phyloP scores from a whole-genome alignment of 2,329 filamentous ascomycete genomes.

The Bipolaris victoriae region DNA sequence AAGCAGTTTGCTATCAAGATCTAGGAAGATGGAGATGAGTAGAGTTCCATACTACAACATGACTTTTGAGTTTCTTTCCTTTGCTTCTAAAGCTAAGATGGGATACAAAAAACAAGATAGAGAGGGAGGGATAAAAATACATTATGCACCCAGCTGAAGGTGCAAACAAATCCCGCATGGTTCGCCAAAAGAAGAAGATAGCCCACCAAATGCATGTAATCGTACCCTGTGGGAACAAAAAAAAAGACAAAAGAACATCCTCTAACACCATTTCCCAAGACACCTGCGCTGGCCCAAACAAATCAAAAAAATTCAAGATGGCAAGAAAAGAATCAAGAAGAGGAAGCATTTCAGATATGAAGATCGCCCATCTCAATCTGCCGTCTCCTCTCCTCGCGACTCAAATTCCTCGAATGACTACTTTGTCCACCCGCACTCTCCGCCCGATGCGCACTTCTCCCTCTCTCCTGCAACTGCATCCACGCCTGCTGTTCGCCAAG shows the following conservation, averaged over 20 bases:
- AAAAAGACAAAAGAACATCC: not conserved
- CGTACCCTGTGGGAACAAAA: not conserved
- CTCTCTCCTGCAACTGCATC: constrained; percentile 40
- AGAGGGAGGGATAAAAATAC: not conserved
- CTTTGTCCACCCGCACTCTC: constrained; percentile 32
- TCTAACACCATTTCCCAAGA: not conserved
- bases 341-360: constrained; percentile 10
- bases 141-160: not conserved
- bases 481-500: constrained; percentile 39
- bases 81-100: not conserved
- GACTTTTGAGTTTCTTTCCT: not conserved
- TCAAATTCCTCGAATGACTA: constrained; percentile 43
- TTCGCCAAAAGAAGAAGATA: not conserved
- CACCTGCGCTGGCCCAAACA: not conserved
- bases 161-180: not conserved
- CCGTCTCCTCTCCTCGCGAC: constrained; percentile 48
- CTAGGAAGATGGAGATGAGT: not conserved
- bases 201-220: not conserved
- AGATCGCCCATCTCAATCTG: constrained; percentile 50
- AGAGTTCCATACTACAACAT: not conserved
- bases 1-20: constrained; percentile 74
- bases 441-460: constrained; percentile 35
- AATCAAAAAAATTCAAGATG: not conserved
- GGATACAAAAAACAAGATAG: not conserved
- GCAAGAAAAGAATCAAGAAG: no score